A percentile compares a stretch with the other conserved stretches of the same genome.
phyloP scores from a whole-genome alignment of 2,329 filamentous ascomycete genomes.

The Neurospora crassa region DNA sequence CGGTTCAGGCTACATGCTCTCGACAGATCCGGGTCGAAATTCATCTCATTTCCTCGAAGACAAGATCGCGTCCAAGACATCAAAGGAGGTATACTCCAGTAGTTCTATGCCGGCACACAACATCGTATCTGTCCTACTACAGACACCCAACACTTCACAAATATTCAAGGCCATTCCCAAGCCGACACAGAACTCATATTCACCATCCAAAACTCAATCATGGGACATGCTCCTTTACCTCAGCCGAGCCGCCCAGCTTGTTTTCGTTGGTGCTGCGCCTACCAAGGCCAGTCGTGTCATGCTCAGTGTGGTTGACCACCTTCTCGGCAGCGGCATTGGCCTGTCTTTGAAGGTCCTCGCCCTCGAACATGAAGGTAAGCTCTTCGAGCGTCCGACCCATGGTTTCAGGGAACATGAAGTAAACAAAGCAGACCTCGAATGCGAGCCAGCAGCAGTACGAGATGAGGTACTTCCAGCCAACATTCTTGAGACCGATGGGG shows the following conservation, averaged over 20 bases:
- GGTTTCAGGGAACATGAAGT: constrained; percentile 21
- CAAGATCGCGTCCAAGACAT: not conserved
- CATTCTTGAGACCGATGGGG: constrained; percentile 16
- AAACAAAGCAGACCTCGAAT: constrained; percentile 16
- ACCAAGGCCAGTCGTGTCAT: not conserved
- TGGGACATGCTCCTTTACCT: constrained; percentile 6
- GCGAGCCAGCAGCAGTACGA: constrained; percentile 19
- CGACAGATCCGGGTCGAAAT: not conserved
- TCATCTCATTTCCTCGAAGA: not conserved
- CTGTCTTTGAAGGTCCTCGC: constrained; percentile 21
- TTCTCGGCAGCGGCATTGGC: constrained; percentile 22
- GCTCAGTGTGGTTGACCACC: constrained; percentile 13
- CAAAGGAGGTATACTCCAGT: not conserved
- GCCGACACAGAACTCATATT: not conserved
- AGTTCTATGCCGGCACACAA: not conserved
- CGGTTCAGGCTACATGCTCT: not conserved
- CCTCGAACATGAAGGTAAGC: constrained; percentile 24
- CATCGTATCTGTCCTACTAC: not conserved
- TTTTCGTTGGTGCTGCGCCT: not conserved
- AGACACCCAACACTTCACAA: not conserved
- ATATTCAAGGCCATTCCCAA: not conserved
- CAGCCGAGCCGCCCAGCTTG: not conserved
- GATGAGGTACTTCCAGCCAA: constrained; percentile 18
- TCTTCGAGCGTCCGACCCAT: constrained; percentile 22
- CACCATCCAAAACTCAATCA: not conserved